These are phyloP conservation scores for Amauroascus verrucosus DNA, from an alignment of 2,329 filamentous ascomycete genomes.

Conservation along the genomic window DNA sequence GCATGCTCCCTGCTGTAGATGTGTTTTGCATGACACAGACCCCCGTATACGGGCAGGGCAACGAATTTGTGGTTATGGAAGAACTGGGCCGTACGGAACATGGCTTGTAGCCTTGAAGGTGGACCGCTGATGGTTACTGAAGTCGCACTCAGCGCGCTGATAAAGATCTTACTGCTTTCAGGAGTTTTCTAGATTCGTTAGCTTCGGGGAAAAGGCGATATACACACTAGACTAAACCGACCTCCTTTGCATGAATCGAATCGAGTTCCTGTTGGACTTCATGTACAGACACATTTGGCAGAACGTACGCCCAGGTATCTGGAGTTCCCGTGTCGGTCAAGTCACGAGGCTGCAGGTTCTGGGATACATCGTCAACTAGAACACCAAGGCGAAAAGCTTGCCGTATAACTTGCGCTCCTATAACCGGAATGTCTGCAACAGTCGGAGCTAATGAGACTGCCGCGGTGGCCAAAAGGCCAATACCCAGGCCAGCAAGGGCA, in stretches of 20 bases:
- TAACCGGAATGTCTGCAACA: slow-evolving; percentile 31
- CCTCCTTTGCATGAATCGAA: slow-evolving; percentile 13
- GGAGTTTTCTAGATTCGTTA: slow-evolving; percentile 15
- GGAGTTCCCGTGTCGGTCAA: slow-evolving; percentile 6
- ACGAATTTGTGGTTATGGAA: slow-evolving; percentile 20
- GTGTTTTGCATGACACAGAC: slow-evolving; percentile 34
- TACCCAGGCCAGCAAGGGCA: slow-evolving; percentile 35
- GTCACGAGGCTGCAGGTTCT: slow-evolving; percentile 34
- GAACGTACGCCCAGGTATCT: slow-evolving; percentile 23
- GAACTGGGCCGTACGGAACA: slow-evolving; percentile 19
- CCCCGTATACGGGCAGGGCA: slow-evolving; percentile 23
- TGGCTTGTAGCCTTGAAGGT: slow-evolving; percentile 19
- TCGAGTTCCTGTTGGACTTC: slow-evolving; percentile 22
- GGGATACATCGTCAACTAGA: slow-evolving; percentile 35
- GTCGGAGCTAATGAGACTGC: slow-evolving; percentile 35
- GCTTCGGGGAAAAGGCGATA: not conserved
- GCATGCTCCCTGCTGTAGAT: slow-evolving; percentile 33
- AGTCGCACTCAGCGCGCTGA: slow-evolving; percentile 19
- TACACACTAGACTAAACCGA: slow-evolving; percentile 5
- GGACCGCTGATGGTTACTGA: slow-evolving; percentile 23
- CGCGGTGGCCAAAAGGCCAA: slow-evolving; percentile 37
- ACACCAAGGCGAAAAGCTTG: slow-evolving; percentile 42
- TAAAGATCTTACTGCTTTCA: slow-evolving; percentile 18
- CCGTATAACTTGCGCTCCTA: slow-evolving; percentile 36
- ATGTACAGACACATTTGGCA: slow-evolving; percentile 18